Evolutionary conservation across 192 early-diverging fungal species (phyloP), one percentile per base, ranked within the genome.

Genomic region (Coemansia nantahalensis): DNA sequence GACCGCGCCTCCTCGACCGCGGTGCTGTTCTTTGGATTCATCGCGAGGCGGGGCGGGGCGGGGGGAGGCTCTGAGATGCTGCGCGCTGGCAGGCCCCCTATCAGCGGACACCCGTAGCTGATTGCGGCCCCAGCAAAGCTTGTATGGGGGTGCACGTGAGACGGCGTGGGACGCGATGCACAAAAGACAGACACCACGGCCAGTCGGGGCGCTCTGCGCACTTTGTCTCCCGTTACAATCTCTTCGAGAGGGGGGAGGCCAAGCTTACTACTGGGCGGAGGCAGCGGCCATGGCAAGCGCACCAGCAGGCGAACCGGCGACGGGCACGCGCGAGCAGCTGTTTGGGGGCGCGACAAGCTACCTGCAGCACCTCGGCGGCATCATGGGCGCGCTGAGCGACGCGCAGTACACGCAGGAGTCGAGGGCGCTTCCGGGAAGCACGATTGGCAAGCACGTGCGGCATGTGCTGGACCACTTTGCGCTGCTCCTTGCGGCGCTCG

Each of bases 381-480:
- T 49, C n/a, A 42, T 70, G 12, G 28, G 39, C 8, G 16, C 18
- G 14, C 49, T 77, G 15, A 31, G 32, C 38, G 68, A 56, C 43
- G 30, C 10, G 5, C 35, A 36, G 5, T 77, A 77, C 51, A 64
- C 59, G 1, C 46, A 38, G 3, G 51, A 46, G 15, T 80, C 79
- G 2, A 7, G 12, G 1, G 62, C 63, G 1, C 62, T 77, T 11
- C 74, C 79, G 2, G 65, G 66, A 0, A 77, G 79, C 55, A 80
- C 79, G n/a, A 73, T 80, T 3, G 79, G 79, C 40, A 80, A 80
- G 58, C 79, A 80, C 18, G 64, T 80, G 8, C 79, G 79, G n/a
- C 79, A 80, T 38, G 26, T 80, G 8, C 59, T 73, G 12, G 79
- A 80, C 38, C 79, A 80, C 55, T 80, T 73, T 42, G 15, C 36